phyloP scores from a whole-genome alignment of 2,329 filamentous ascomycete species.

The Colletotrichum higginsianum region DNA sequence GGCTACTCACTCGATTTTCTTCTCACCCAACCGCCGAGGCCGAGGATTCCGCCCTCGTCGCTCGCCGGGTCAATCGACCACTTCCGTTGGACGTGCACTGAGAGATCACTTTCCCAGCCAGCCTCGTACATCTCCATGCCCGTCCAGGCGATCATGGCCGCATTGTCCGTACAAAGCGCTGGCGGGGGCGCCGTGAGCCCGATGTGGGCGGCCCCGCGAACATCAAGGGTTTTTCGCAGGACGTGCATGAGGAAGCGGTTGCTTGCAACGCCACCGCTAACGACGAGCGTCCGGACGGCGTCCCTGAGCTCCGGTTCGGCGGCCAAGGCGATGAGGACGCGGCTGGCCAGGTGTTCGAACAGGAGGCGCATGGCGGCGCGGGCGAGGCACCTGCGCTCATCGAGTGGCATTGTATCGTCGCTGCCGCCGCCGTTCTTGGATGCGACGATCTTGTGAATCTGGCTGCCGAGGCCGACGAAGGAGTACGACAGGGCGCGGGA shows the following conservation, averaged over 20 bases:
- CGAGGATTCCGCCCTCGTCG: constrained; percentile 78
- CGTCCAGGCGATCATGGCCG: constrained; percentile 97
- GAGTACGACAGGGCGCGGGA: constrained; percentile 76
- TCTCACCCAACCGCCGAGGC: constrained; percentile 64
- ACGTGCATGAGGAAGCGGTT: constrained; percentile 85
- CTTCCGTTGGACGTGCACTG: constrained; percentile 72
- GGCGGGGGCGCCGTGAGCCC: constrained; percentile 81
- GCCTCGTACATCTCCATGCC: constrained; percentile 92
- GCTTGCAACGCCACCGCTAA: constrained; percentile 92
- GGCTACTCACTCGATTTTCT: constrained; percentile 37
- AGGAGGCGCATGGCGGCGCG: constrained; percentile 82
- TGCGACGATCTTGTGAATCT: constrained; percentile 70
- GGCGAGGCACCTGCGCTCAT: constrained; percentile 79
- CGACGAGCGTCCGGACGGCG: constrained; percentile 74
- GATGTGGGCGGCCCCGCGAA: constrained; percentile 75
- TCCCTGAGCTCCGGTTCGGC: constrained; percentile 49
- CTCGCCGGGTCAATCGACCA: constrained; percentile 80
- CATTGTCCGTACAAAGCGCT: constrained; percentile 91
- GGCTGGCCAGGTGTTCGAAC: constrained; percentile 88
- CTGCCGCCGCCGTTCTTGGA: constrained; percentile 47
- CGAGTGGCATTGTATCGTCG: constrained; percentile 59
- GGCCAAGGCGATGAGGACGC: constrained; percentile 78
- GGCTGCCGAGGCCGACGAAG: constrained; percentile 80
- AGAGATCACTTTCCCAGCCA: constrained; percentile 77
- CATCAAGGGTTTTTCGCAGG: constrained; percentile 69